Evolutionary conservation across 2,329 filamentous ascomycete species (phyloP).

Genomic region (Fusarium devonianum): DNA sequence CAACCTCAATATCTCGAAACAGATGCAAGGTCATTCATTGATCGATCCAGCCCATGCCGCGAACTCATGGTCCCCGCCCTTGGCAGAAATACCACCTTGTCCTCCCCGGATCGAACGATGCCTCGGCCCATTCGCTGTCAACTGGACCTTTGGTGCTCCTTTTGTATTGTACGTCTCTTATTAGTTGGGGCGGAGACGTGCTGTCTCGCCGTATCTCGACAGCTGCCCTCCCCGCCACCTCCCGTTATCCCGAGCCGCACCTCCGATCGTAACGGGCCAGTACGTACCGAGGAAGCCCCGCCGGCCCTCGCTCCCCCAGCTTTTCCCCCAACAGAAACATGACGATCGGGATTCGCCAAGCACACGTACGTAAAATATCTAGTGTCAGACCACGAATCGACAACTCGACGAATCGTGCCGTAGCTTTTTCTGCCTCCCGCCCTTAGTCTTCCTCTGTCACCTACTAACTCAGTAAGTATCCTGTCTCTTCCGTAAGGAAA

Average conservation of each 20-base stretch:
- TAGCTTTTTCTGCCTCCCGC: slow-evolving; percentile 9
- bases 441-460: slow-evolving; percentile 1
- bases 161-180: not conserved
- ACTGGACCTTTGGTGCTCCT: too few relatives aligned
- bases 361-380: too few relatives aligned
- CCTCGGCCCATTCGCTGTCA: slow-evolving; percentile 38
- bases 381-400: slow-evolving; percentile 3
- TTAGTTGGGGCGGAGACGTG: slow-evolving; percentile 6
- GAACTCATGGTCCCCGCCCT: slow-evolving; percentile 17
- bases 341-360: slow-evolving; percentile 39
- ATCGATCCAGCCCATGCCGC: slow-evolving; percentile 29
- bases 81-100: not conserved
- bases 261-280: not conserved
- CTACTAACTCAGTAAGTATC: too few relatives aligned
- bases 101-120: slow-evolving; percentile 32
- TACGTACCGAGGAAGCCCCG: slow-evolving; percentile 22
- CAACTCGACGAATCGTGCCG: slow-evolving; percentile 19
- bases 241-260: slow-evolving; percentile 28
- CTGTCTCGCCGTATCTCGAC: not conserved
- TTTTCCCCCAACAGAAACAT: slow-evolving; percentile 42
- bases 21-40: slow-evolving; percentile 5
- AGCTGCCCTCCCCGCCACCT: too few relatives aligned
- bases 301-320: slow-evolving; percentile 31
- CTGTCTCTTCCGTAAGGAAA: too few relatives aligned
- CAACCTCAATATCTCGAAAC: not conserved